Conservation (phyloP, 805 yeast species). For the Ogataea pilisensis region DNA sequence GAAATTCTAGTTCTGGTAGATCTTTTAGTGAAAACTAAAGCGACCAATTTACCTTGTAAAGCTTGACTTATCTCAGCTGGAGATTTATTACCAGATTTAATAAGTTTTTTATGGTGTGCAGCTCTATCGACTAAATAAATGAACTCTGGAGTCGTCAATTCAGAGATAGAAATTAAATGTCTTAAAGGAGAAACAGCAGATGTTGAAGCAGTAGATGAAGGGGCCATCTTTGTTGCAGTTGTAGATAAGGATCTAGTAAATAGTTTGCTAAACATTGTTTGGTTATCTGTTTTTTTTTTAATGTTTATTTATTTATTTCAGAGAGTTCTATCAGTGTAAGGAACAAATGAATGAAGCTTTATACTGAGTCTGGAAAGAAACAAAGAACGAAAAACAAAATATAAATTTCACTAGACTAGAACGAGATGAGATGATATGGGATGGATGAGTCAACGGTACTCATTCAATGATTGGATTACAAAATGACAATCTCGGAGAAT, state of each 20-base stretch:
- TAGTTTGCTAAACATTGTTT: slow-evolving; percentile 12
- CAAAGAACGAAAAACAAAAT: no score
- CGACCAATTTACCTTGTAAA: slow-evolving; percentile 74
- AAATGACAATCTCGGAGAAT: no score
- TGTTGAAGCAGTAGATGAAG: neutral
- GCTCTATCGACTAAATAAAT: slow-evolving; percentile 71
- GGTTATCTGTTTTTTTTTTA: neutral
- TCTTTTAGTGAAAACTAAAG: slow-evolving; percentile 83
- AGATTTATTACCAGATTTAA: slow-evolving; percentile 48
- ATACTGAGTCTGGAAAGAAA: no score
- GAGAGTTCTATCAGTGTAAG: no score
- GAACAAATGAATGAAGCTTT: no score
- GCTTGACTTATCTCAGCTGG: slow-evolving; percentile 40
- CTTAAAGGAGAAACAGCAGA: slow-evolving; percentile 39
- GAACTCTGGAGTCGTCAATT: slow-evolving; percentile 71
- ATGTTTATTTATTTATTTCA: no score
- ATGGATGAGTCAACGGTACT: no score
- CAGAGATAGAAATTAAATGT: slow-evolving; percentile 80
- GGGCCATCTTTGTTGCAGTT: slow-evolving; percentile 13
- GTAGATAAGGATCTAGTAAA: slow-evolving; percentile 31
- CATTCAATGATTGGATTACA: no score
- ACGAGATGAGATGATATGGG: no score
- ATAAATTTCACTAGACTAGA: no score
- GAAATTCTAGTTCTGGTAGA: slow-evolving; percentile 95
- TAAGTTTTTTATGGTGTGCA: slow-evolving; percentile 54